Evolutionary conservation across 345 rosid species (phyloP), one percentile per base, ranked within the genome.

Genomic region (Eucalyptus erythrocorys): DNA sequence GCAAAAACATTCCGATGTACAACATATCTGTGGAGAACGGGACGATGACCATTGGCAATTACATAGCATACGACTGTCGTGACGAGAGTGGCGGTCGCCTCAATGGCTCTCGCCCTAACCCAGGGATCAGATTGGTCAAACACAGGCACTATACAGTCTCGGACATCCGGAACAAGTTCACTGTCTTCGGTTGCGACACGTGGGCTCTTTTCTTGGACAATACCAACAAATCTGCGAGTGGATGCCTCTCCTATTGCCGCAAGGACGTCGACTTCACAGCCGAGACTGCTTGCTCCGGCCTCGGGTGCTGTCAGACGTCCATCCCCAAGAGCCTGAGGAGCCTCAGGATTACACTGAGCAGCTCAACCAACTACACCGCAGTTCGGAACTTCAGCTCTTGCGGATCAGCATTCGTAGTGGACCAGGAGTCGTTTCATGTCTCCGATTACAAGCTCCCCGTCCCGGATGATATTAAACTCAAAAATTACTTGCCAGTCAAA

Each of bases 161-260:
- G 16, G 68, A 27, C 34, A 61, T 14, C 68, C 32, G 16, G 34
- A 61, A 61, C 17, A 61, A 27, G 68, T 4, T 61, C 16, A 61
- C 13, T 13, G 34, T 27, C 68, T 61, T 27, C 1, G 68, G 68
- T 61, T 61, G 34, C 7, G 16, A 61, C 34, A 61, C 68, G 2
- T 5, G 0, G 3, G 68, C 34, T 30, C 9, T 6, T 30, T 0
- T 13, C 17, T 30, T 1, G 2, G 68, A 61, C 34, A 11, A 0
- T 4, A 0, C 3, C 3, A 3, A 4, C 0, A 6, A 1, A 2
- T n/a, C 9, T 0, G 17, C 0, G 34, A 30, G 68, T 27, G 68
- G 34, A 61, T 61, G 68, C 34, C 1, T 61, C 4, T 13, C 68
- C 34, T 61, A 27, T 13, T 61, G 68, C 68, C 68, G 2, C 34